Base-by-base conservation (phyloP, 169 alveolate genomes). In the Plasmodium berghei region DNA sequence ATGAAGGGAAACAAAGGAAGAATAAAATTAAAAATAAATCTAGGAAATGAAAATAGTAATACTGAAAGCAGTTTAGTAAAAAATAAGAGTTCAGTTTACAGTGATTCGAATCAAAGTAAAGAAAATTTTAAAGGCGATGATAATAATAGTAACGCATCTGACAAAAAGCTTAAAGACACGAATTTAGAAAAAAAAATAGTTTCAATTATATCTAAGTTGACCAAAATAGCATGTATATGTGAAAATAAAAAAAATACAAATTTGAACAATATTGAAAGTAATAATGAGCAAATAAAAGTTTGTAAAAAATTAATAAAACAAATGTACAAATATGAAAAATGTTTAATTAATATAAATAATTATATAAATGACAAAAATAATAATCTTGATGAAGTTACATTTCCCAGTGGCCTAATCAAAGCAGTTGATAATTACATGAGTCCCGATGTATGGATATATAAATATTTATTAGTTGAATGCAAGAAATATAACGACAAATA, bases 281-380 rank as follows among this genome's bases (percentile, higher is more conserved):
- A 80, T 80, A 55, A 42, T 45, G 74, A 70, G 16, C 69, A 61
- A 34, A 22, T 24, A 26, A 61, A 61, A 46, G 59, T 70, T 9
- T 59, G 75, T 63, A 69, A 58, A 45, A 85, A 85, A 48, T 59
- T 85, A 9, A 48, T 72, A 10, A 85, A 67, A 48, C 87, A 85
- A 70, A 85, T 85, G 91, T 70, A 85, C 64, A 85, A 85, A 49
- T 85, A 85, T 45, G 91, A 85, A 52, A 85, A 85, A 72, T 58
- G 86, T 62, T 63, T 85, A 63, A 56, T 58, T 16, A 55, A 72
- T 45, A 22, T 85, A 16, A 85, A 59, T 58, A 14, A 42, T 18
- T 85, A 34, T 61, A 58, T 85, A 8, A 85, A 85, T 70, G 67
- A 85, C n/a, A 61, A 66, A 12, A 85, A 70, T 20, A 70, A 85